Base-by-base conservation (phyloP, 169 alveolate genomes). In the Plasmodium billcollinsi region DNA sequence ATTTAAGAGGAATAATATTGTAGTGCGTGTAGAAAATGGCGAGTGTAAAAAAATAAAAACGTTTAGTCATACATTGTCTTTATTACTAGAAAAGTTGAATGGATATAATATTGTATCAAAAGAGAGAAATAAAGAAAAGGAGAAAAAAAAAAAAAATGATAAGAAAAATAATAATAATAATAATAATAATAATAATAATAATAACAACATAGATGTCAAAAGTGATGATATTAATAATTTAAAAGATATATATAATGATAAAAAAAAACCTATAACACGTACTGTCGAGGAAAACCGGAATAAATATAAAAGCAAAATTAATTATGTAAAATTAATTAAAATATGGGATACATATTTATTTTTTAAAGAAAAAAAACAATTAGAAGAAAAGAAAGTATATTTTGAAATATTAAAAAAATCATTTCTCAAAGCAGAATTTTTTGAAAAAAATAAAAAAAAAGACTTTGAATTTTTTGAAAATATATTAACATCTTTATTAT, bases 361-460 rank as follows among this genome's bases (percentile, higher is more conserved):
- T 71, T 56, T 66, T 58, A 80, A 80, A 61, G 90, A 67, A 71
- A 80, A 49, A 33, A 67, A 62, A 59, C 54, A 67, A 20, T 11
- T 66, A 5, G 58, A 80, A 49, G 90, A 80, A 71, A 80, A 80
- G 56, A 67, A 56, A 67, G 15, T n/a, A 59, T 21, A 29, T 26
- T 18, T 52, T 15, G 83, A 66, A 67, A 67, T 80, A 50, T 52
- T 80, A 71, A 54, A 72, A 67, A 80, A 59, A 9, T 54, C 24
- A n/a, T 80, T 80, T 80, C 70, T 80, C 49, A 80, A 52, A 29
- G 71, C 71, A 9, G 29, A 24, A 26, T 80, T 80, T 67, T 80
- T 80, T 80, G 83, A 71, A 21, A 61, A 67, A 80, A 80, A 80
- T 80, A 80, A 80, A 56, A 80, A 80, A 80, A 80, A 56, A 67